Base-by-base conservation (phyloP, 805 yeast species). In the Candida sithepensis region DNA sequence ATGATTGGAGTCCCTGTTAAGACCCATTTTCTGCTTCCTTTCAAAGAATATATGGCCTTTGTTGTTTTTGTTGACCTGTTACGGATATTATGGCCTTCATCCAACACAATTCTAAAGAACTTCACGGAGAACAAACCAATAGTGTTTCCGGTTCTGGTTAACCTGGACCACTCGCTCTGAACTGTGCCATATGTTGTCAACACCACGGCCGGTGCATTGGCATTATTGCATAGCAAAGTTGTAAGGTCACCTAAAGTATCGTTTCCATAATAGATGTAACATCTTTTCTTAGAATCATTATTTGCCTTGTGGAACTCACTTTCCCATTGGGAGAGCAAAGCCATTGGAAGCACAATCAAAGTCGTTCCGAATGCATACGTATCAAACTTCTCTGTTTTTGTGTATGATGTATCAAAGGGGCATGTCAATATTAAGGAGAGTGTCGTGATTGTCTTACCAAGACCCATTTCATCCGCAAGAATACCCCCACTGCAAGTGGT, bases 401-500 rank as follows among this genome's bases (percentile, higher is more conserved):
- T 49, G n/a, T 57, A 58, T 1, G 55, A 51, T 13, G 61, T 47
- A 57, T 85, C 91, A 41, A 56, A 63, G 0, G 89, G 87, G 9
- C 75, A 82, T 0, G 88, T 74, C 47, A 85, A 79, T 12, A 91
- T 73, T 42, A 92, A 67, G 0, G 97, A 77, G 44, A 89, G 66
- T 0, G 96, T 81, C 1, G 96, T 85, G 21, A 91, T 85, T 0
- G 98, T 91, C 61, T 91, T 91, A 39, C 98, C 98, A 8, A 91
- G 72, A 0, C 98, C 98, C 98, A 91, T 91, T 64, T 91, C 98
- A 68, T 91, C 98, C 0, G 97, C 96, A 14, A 91, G 68, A 19
- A 91, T 86, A 2, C 98, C 98, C 33, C 98, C 97, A 42, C 74
- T 72, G 42, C 84, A 75, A 18, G 76, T 59, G 1, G 83, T 72